A percentile compares a stretch with the other conserved stretches of the same genome.
Conservation (phyloP, 2,329 filamentous ascomycete species). For the Arthrinium phaeospermum region DNA sequence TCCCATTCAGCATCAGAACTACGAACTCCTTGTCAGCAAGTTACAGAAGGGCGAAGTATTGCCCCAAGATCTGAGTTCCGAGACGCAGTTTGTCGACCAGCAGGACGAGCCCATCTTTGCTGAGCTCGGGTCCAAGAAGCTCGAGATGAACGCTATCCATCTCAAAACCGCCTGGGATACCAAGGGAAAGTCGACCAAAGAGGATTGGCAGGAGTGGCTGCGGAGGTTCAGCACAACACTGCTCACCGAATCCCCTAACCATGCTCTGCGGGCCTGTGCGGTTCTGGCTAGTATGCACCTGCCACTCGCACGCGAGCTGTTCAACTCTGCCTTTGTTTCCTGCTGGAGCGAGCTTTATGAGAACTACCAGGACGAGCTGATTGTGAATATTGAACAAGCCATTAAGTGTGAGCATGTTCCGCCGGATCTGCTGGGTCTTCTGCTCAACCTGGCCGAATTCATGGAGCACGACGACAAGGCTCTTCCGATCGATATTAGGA, state of each 20-base stretch:
- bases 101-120: constrained; percentile 81
- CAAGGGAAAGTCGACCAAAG: constrained; percentile 92
- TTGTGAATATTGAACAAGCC: constrained; percentile 92
- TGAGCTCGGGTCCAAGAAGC: constrained; percentile 88
- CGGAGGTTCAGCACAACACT: constrained; percentile 94
- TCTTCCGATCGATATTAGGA: constrained; percentile 93
- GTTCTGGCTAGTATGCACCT: constrained; percentile 89
- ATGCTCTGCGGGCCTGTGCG: constrained; percentile 91
- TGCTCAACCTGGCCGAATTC: constrained; percentile 96
- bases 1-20: constrained; percentile 87
- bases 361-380: constrained; percentile 94
- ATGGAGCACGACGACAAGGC: constrained; percentile 99
- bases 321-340: constrained; percentile 98
- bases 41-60: constrained; percentile 92
- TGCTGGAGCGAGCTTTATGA: constrained; percentile 99
- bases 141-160: constrained; percentile 97
- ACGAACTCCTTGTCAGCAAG: constrained; percentile 90
- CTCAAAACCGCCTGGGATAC: constrained; percentile 98
- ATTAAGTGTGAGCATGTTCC: constrained; percentile 95
- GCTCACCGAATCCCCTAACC: constrained; percentile 93
- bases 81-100: constrained; percentile 78
- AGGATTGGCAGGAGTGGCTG: constrained; percentile 99
- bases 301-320: constrained; percentile 88
- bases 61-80: constrained; percentile 92
- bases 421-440: constrained; percentile 89